phyloP scores from a whole-genome alignment of 768 basidiomycete genomes.

The Russula compacta region DNA sequence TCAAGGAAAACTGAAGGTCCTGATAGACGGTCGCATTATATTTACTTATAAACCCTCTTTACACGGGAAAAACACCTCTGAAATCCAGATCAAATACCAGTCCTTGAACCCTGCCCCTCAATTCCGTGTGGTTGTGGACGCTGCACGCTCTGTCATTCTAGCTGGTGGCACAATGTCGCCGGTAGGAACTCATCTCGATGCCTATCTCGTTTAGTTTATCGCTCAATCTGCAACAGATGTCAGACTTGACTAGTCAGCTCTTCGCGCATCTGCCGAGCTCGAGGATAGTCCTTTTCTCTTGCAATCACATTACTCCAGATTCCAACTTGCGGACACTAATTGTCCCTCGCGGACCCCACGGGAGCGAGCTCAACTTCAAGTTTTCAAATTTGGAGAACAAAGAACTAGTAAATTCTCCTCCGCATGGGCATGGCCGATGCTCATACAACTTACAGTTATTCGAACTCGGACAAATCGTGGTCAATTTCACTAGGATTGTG shows the following conservation, averaged over 20 bases:
- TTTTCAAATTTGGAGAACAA: conserved; percentile 60
- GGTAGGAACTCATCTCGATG: conserved; percentile 35
- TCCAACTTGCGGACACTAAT: conserved; percentile 71
- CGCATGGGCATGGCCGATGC: conserved; percentile 1
- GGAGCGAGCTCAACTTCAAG: conserved; percentile 72
- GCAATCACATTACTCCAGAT: conserved; percentile 84
- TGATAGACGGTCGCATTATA: conserved; percentile 68
- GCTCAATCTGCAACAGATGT: conserved; percentile 44
- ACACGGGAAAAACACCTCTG: conserved; percentile 28
- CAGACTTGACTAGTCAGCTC: conserved; percentile 77
- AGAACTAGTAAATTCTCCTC: conserved; percentile 33
- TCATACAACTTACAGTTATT: conserved; percentile 38
- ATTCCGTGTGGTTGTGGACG: conserved; percentile 76
- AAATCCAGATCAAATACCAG: conserved; percentile 74
- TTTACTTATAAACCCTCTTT: conserved; percentile 30
- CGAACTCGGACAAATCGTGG: conserved; percentile 76
- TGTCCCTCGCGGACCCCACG: conserved; percentile 64
- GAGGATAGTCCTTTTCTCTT: conserved; percentile 73
- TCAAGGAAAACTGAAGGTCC: neutral
- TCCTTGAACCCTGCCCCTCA: conserved; percentile 84
- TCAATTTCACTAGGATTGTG: conserved; percentile 71
- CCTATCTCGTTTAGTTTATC: neutral
- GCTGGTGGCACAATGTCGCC: conserved; percentile 99
- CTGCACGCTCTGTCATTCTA: conserved; percentile 75
- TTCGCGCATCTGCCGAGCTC: conserved; percentile 56